These are phyloP conservation scores for Lunularia cruciata DNA, from an alignment of 225 moss, liverwort and hornwort genomes.

Conservation along the genomic window DNA sequence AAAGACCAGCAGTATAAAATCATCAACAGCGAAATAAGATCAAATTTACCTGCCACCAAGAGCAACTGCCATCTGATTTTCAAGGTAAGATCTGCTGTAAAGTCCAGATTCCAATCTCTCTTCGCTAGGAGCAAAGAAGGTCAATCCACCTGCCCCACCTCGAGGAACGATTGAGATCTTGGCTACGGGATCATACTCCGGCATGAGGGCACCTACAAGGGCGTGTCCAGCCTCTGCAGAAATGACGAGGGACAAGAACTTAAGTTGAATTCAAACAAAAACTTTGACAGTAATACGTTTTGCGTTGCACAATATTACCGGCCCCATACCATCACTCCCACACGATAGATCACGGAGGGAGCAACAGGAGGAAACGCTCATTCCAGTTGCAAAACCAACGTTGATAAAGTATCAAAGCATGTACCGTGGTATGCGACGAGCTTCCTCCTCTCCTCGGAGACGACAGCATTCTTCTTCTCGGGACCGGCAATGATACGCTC, in stretches of 20 bases:
- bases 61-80: constrained; percentile 84
- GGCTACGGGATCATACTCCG: constrained; percentile 74
- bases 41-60: constrained; percentile 65
- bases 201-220: constrained; percentile 75
- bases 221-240: constrained; percentile 79
- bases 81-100: constrained; percentile 71
- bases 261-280: not conserved
- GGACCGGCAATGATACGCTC: constrained; percentile 79
- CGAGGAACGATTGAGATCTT: constrained; percentile 83
- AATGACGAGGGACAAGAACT: not conserved
- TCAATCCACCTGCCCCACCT: constrained; percentile 79
- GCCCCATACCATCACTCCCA: no score
- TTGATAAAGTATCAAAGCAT: not conserved
- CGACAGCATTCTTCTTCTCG: constrained; percentile 80
- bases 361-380: no score
- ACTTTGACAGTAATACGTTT: not conserved
- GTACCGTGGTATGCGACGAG: constrained; percentile 79
- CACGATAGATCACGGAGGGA: no score
- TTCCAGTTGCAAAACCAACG: not conserved
- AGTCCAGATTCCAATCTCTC: constrained; percentile 74
- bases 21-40: not conserved
- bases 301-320: not conserved
- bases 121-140: constrained; percentile 85
- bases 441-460: constrained; percentile 73
- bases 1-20: no score